phyloP scores from a whole-genome alignment of 306 rosid genomes.

The Senna tora region DNA sequence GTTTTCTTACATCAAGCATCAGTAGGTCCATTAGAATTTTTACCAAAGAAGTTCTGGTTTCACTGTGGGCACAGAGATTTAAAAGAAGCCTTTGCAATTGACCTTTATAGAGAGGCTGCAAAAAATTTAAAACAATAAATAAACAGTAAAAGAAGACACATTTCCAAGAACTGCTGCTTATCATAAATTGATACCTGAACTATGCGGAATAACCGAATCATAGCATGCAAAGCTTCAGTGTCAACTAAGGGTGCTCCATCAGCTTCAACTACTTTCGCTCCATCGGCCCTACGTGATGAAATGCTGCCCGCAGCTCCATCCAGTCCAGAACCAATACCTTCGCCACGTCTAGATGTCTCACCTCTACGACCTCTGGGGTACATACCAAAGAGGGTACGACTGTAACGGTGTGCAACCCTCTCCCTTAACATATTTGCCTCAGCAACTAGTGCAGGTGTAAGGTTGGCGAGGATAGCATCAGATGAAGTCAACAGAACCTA shows the following conservation, averaged over 20 bases:
- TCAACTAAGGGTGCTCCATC: slow-evolving; percentile 94
- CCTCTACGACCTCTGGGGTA: slow-evolving; percentile 94
- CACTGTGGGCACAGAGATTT: slow-evolving; percentile 85
- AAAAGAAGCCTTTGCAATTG: slow-evolving; percentile 95
- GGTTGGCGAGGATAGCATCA: slow-evolving; percentile 92
- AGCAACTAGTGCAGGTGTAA: slow-evolving; percentile 96
- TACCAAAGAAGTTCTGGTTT: slow-evolving; percentile 80
- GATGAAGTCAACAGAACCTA: slow-evolving; percentile 97
- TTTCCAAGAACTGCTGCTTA: slow-evolving; percentile 20
- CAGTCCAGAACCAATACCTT: slow-evolving; percentile 69
- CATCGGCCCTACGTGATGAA: slow-evolving; percentile 76
- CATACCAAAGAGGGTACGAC: slow-evolving; percentile 89
- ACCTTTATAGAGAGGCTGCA: slow-evolving; percentile 95
- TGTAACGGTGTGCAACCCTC: slow-evolving; percentile 94
- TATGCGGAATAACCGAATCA: slow-evolving; percentile 86
- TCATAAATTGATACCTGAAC: slow-evolving; percentile 65
- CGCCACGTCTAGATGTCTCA: slow-evolving; percentile 81
- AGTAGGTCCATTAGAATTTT: slow-evolving; percentile 87
- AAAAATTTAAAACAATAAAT: slow-evolving; percentile 36
- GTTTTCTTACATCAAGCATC: slow-evolving; percentile 77
- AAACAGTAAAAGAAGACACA: slow-evolving; percentile 7
- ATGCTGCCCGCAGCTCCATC: slow-evolving; percentile 66
- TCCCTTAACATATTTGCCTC: slow-evolving; percentile 97
- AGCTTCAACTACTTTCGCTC: slow-evolving; percentile 83
- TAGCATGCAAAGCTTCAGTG: slow-evolving; percentile 74